Evolutionary conservation across 1,139 yeast species (phyloP).

Genomic region (Lodderomyces pseudojiufengensis): DNA sequence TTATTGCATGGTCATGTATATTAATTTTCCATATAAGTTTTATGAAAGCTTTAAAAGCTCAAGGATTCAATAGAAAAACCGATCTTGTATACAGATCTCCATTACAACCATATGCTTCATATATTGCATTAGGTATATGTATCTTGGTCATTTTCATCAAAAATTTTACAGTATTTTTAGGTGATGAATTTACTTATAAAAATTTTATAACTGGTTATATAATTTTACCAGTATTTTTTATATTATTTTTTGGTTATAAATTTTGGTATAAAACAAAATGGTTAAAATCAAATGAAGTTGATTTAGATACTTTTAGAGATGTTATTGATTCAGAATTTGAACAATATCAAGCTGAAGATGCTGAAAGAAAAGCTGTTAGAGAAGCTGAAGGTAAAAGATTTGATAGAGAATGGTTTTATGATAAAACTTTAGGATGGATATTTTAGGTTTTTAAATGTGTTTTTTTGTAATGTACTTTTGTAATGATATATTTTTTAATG

Average conservation of each 20-base stretch:
- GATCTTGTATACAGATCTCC: slow-evolving; percentile 60
- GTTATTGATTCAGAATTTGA: slow-evolving; percentile 68
- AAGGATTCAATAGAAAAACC: slow-evolving; percentile 39
- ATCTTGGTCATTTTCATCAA: slow-evolving; percentile 59
- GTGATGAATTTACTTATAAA: slow-evolving; percentile 44
- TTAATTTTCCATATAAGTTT: slow-evolving; percentile 61
- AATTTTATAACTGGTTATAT: slow-evolving; percentile 74
- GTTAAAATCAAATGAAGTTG: slow-evolving; percentile 56
- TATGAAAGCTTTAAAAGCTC: slow-evolving; percentile 62
- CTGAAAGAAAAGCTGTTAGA: slow-evolving; percentile 24
- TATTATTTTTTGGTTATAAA: slow-evolving; percentile 59
- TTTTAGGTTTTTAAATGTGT: slow-evolving; percentile 14
- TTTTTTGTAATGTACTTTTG: background rate
- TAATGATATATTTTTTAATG: background rate
- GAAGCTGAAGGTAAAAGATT: slow-evolving; percentile 44
- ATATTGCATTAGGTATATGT: slow-evolving; percentile 53
- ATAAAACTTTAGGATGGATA: slow-evolving; percentile 44
- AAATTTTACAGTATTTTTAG: slow-evolving; percentile 70
- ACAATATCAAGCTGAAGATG: slow-evolving; percentile 42
- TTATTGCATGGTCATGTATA: slow-evolving; percentile 67
- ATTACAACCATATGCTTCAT: slow-evolving; percentile 63
- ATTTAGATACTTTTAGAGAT: slow-evolving; percentile 59
- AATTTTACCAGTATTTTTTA: slow-evolving; percentile 64
- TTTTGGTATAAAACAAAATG: slow-evolving; percentile 48
- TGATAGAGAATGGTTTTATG: slow-evolving; percentile 51